A percentile compares a stretch with the other conserved stretches of the same genome.
Conservation (phyloP, 257 asterid genomes). For the Ocimum tenuiflorum region DNA sequence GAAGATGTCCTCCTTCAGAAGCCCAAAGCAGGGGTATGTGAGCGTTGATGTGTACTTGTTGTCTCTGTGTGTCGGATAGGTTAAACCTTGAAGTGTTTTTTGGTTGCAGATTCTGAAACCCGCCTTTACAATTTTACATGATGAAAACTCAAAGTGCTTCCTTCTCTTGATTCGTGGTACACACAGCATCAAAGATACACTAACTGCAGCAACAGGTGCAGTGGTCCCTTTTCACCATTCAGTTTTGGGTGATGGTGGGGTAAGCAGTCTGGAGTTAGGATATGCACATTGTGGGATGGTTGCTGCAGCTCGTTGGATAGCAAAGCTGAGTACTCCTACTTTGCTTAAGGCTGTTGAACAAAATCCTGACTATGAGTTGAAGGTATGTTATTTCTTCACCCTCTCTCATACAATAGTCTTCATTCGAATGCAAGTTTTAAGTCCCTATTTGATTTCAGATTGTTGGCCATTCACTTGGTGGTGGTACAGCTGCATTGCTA, state of each 20-base stretch:
- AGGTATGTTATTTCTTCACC: conserved; percentile 31
- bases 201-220: conserved; percentile 86
- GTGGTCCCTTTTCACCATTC: conserved; percentile 91
- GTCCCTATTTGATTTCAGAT: conserved; percentile 39
- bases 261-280: conserved; percentile 66
- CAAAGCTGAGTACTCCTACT: conserved; percentile 67
- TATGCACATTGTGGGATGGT: conserved; percentile 94
- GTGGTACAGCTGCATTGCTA: conserved; percentile 84
- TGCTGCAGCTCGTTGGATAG: conserved; percentile 92
- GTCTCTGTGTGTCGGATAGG: conserved; percentile 8
- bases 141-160: conserved; percentile 62
- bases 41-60: background rate
- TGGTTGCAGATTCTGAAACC: conserved; percentile 72
- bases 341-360: conserved; percentile 61
- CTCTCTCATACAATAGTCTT: background rate
- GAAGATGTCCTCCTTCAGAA: conserved; percentile 69
- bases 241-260: conserved; percentile 70
- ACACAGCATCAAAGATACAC: conserved; percentile 77
- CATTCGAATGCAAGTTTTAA: background rate
- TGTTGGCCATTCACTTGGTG: conserved; percentile 90
- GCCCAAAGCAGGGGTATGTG: conserved; percentile 78
- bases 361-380: conserved; percentile 60
- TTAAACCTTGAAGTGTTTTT: conserved; percentile 9
- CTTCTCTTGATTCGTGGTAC: conserved; percentile 88
- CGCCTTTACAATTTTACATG: conserved; percentile 63